These are phyloP conservation scores for Rhytidiadelphus loreus DNA, from an alignment of 225 moss, liverwort and hornwort genomes.

Conservation along the genomic window DNA sequence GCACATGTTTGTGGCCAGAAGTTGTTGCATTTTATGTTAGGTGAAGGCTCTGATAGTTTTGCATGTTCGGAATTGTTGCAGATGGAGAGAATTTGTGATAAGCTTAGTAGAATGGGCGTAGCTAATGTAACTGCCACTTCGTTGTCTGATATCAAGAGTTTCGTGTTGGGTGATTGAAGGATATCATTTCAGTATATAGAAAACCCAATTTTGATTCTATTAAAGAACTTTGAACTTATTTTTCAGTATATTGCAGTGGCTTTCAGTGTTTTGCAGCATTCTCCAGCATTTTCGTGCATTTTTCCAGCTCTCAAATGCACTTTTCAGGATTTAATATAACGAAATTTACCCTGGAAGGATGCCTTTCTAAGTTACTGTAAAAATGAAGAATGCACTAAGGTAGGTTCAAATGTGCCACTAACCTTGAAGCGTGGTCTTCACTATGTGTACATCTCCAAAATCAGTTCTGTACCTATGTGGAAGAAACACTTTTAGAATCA, in stretches of 20 bases:
- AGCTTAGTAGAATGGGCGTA: background rate
- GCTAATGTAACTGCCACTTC: background rate
- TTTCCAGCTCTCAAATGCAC: background rate
- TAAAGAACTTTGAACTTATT: background rate
- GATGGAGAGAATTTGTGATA: constrained; percentile 2
- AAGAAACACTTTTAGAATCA: too few species aligned
- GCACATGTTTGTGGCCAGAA: background rate
- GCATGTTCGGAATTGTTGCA: background rate
- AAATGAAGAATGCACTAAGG: too few species aligned
- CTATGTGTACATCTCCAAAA: too few species aligned
- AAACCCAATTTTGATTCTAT: background rate
- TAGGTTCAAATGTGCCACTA: too few species aligned
- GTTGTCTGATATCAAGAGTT: background rate
- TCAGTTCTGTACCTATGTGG: too few species aligned
- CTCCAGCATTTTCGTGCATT: background rate
- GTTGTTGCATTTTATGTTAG: constrained; percentile 4
- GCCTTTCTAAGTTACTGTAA: too few species aligned
- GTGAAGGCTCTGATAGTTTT: background rate
- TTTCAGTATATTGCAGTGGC: background rate
- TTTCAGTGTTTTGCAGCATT: background rate
- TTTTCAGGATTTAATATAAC: background rate
- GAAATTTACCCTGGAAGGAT: too few species aligned
- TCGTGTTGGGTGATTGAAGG: background rate
- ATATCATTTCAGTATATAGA: background rate
- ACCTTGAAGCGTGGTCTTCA: too few species aligned